phyloP scores from a whole-genome alignment of 2,329 filamentous ascomycete genomes.

The Cladosporium sp. region DNA sequence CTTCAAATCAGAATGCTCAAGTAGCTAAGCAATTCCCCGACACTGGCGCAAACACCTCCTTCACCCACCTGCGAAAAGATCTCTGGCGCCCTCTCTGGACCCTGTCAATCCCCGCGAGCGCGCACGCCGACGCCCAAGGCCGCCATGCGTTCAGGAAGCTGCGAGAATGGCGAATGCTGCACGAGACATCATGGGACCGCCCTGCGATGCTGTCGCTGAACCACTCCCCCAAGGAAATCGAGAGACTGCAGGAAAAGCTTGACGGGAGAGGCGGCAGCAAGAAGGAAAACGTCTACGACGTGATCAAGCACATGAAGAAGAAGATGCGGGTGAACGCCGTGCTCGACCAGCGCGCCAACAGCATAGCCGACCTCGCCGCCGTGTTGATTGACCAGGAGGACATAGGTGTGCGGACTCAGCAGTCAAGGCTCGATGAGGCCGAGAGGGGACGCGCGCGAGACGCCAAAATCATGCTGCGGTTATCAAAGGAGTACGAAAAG shows the following conservation, averaged over 20 bases:
- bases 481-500: conserved; percentile 16
- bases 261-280: conserved; percentile 28
- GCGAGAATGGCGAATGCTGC: conserved; percentile 56
- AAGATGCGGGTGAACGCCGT: conserved; percentile 51
- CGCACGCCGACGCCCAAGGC: conserved; percentile 38
- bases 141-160: conserved; percentile 55
- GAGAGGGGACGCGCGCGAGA: conserved; percentile 12
- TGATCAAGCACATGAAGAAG: conserved; percentile 34
- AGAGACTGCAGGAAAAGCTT: conserved; percentile 39
- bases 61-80: conserved; percentile 55
- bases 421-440: conserved; percentile 16
- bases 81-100: conserved; percentile 59
- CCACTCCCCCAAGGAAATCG: conserved; percentile 36
- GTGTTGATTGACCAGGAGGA: conserved; percentile 49
- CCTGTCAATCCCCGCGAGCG: conserved; percentile 50
- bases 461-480: conserved; percentile 17
- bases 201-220: conserved; percentile 31
- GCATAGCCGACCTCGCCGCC: conserved; percentile 56
- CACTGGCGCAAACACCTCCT: conserved; percentile 61
- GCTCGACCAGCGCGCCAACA: conserved; percentile 63
- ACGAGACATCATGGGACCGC: conserved; percentile 51
- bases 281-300: conserved; percentile 27
- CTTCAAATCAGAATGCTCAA: conserved; percentile 42
- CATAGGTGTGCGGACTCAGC: conserved; percentile 25
- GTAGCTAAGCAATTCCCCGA: conserved; percentile 56